Percentiles rank a stretch among this genome's conserved stretches.
Evolutionary conservation across 2,329 filamentous ascomycete species (phyloP).

Genomic region (Talaromyces sp.): DNA sequence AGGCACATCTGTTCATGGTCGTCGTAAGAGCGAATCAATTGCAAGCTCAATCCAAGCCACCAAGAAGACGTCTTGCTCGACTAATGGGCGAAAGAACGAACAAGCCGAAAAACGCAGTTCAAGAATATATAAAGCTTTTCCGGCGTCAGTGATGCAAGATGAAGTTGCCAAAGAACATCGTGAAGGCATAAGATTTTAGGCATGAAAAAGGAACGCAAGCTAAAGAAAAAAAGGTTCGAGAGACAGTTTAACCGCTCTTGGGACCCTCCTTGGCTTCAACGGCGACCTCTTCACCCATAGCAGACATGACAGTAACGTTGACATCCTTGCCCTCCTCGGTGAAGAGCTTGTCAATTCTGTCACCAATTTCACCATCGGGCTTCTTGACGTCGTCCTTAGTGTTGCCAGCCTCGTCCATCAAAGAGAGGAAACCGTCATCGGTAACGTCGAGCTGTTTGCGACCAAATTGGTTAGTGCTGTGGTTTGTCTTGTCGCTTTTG

Average conservation of each 20-base stretch:
- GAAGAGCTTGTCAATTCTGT: conserved; percentile 81
- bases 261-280: conserved; percentile 94
- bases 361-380: conserved; percentile 82
- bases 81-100: conserved; percentile 15
- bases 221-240: neutral
- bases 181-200: conserved; percentile 19
- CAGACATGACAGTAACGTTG: conserved; percentile 86
- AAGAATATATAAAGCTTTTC: conserved; percentile 8
- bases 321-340: conserved; percentile 81
- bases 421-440: conserved; percentile 90
- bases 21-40: conserved; percentile 34
- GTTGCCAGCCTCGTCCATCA: conserved; percentile 81
- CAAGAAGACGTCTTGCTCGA: conserved; percentile 22
- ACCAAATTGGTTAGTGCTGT: neutral
- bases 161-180: conserved; percentile 17
- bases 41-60: conserved; percentile 33
- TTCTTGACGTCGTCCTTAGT: conserved; percentile 94
- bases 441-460: conserved; percentile 73
- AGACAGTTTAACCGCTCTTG: conserved; percentile 22
- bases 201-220: conserved; percentile 13
- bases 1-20: conserved; percentile 29
- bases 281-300: conserved; percentile 92
- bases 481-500: neutral
- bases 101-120: conserved; percentile 13
- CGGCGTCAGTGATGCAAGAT: conserved; percentile 8